Evolutionary conservation across 495 filamentous ascomycete genomes (phyloP), one percentile per base, ranked within the genome.

Genomic region (Penicillium pancosmium): DNA sequence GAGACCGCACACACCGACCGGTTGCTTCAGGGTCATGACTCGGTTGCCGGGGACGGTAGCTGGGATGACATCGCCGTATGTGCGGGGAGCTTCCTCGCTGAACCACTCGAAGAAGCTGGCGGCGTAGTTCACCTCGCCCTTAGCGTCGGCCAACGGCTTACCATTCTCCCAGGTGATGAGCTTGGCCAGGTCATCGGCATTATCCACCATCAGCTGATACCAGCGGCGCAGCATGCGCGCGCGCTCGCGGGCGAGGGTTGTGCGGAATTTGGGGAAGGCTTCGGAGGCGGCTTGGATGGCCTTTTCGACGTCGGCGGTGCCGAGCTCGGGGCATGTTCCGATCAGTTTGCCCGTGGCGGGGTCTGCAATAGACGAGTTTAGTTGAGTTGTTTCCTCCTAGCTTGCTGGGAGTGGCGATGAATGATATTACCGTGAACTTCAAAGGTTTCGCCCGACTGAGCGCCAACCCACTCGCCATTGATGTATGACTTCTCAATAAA

Each of bases 1-100:
- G 34, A 98, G 78, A 12, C 92, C 93, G 66, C 91, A 95, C 12
- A 98, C 93, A 61, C 94, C 94, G 47, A 98, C 85, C 6, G 94
- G 93, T 73, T 97, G 86, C 72, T 90, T 91, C 21, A 90, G 69
- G 1, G 90, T 93, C 31, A 90, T 81, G 3, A 93, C 80, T n/a
- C 91, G 81, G 76, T 92, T 93, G 0, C 84, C 86, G 0, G 86
- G 73, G 6, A 88, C 73, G 9, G 84, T 82, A 19, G 88, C 78
- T 9, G 88, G 85, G 59, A 97, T 96, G 19, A 88, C 91, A 56
- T 88, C 86, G 8, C 89, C 89, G 66, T 91, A 87, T 1, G 76
- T 68, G 43, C 89, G 78, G 16, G 87, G 86, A 4, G 89, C 89
- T 69, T 92, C 89, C 69, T 89, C 89, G 12, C 81, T 80, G 71